Base-by-base conservation (phyloP, 2,329 filamentous ascomycete genomes). In the Botrytis galanthina region DNA sequence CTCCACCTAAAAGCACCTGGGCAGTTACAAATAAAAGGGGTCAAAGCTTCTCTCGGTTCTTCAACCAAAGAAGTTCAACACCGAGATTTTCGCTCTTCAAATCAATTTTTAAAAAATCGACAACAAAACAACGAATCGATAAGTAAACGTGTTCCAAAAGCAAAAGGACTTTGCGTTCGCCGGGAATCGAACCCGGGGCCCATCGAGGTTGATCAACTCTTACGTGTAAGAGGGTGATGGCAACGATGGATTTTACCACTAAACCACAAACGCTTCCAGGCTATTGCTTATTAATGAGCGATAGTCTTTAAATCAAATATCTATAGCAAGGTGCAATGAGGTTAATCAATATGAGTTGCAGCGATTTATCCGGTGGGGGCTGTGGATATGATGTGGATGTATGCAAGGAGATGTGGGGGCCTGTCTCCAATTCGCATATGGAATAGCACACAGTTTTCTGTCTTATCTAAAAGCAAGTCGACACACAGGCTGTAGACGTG, bases 211-310 rank as follows among this genome's bases (percentile, higher is more conserved):
- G 6, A 2, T 57, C 10, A n/a, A 18, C 1, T 57, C 6, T n/a
- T 1, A 1, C 37, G 3, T 9, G 12, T 2, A 2, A n/a, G 51
- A 54, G 3, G 29, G 4, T 22, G 26, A 64, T 75, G 74, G 74
- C 74, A 75, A 75, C 59, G 67, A 73, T 69, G 57, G 68, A 75
- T 75, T 75, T 73, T 75, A 73, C 74, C 66, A 73, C 51, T 74
- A 74, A 74, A 74, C 73, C 73, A 73, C 73, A 74, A 74, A 73
- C 73, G 73, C 73, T 48, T n/a, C 5, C 4, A 22, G 3, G 4
- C 26, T 4, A 26, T 8, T 48, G 1, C 44, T 48, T 22, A 10
- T 48, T 48, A 8, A 22, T 46, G n/a, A n/a, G n/a, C n/a, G n/a
- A n/a, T n/a, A n/a, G n/a, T n/a, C n/a, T n/a, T n/a, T n/a, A n/a